Evolutionary conservation across 192 early-diverging fungal genomes (phyloP).

Genomic region (Coemansia sp.): DNA sequence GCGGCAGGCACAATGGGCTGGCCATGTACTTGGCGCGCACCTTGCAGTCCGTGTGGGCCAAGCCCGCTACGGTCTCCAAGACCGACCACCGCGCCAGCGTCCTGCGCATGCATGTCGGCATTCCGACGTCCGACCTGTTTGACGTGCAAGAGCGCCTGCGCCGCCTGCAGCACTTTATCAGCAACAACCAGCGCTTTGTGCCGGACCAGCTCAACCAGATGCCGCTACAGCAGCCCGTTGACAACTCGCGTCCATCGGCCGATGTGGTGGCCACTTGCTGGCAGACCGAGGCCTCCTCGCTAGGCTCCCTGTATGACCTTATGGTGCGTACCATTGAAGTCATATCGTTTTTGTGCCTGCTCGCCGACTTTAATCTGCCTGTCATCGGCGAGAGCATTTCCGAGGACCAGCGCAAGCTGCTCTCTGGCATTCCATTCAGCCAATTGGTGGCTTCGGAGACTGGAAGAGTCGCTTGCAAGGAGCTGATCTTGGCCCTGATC

Average conservation of each 20-base stretch:
- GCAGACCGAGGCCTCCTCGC: conserved; percentile 63
- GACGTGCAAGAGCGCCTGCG: conserved; percentile 52
- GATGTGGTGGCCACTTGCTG: conserved; percentile 53
- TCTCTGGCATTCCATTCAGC: conserved; percentile 61
- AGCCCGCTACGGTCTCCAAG: conserved; percentile 15
- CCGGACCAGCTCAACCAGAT: conserved; percentile 56
- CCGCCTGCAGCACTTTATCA: conserved; percentile 53
- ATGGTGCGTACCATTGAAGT: conserved; percentile 63
- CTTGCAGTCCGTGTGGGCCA: conserved; percentile 77
- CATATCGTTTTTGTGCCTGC: conserved; percentile 67
- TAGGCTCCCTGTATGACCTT: conserved; percentile 62
- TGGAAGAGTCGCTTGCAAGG: conserved; percentile 62
- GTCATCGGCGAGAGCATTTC: conserved; percentile 55
- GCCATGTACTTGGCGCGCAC: conserved; percentile 74
- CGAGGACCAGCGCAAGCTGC: conserved; percentile 47
- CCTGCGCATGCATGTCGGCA: conserved; percentile 37
- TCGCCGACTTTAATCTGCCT: conserved; percentile 69
- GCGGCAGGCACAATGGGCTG: conserved; percentile 77
- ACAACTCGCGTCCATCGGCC: conserved; percentile 30
- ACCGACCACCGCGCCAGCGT: conserved; percentile 4
- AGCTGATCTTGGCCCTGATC: conserved; percentile 69
- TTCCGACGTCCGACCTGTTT: conserved; percentile 35
- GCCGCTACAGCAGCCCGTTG: conserved; percentile 43
- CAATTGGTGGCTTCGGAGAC: conserved; percentile 57
- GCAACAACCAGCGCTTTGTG: conserved; percentile 58